Evolutionary conservation across 2,329 filamentous ascomycete species (phyloP), one percentile per base, ranked within the genome.

Genomic region (Pseudopyrenochaeta lycopersici): DNA sequence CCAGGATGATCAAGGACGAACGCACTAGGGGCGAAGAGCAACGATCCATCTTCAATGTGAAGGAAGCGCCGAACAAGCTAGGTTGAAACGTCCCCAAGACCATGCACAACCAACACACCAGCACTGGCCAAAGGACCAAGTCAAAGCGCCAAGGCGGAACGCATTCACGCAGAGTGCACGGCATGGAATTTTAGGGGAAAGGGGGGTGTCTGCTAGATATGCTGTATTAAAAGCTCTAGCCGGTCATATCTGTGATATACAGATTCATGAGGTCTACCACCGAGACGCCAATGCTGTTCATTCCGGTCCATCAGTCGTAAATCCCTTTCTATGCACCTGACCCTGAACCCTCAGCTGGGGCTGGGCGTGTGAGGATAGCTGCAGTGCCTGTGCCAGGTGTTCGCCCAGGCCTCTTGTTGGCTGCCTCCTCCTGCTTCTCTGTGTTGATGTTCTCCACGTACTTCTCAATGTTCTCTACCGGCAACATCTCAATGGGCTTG

Each of bases 391-490:
- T 86, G 52, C 88, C 88, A n/a, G 88, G 85, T 57, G 86, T 85
- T 67, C 65, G 76, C 40, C 80, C 80, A 15, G 74, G 76, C 39
- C 97, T 96, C 89, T 97, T 97, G 85, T 92, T 97, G 35, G 91
- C 92, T 20, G 94, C 94, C 82, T 99, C 95, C 78, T 98, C 95
- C 76, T 97, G 93, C 86, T 99, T 99, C 85, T 99, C 96, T 71
- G 93, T 90, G 83, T 99, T 96, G 77, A 99, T 99, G 79, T 88
- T 95, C 88, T 98, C 98, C 73, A 99, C 96, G 73, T 96, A 97
- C 67, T 87, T 86, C 83, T 99, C 95, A 72, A 99, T 99, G 72
- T 97, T 91, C 77, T 98, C 94, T 29, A 94, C 90, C 2, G 92
- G 91, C 66, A 99, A 85, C 88, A 97, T 93, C 83, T 98, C 93